Percentiles rank a stretch among this genome's conserved stretches.
Evolutionary conservation across 768 basidiomycete species (phyloP).

Genomic region (Suillus subalutaceus): DNA sequence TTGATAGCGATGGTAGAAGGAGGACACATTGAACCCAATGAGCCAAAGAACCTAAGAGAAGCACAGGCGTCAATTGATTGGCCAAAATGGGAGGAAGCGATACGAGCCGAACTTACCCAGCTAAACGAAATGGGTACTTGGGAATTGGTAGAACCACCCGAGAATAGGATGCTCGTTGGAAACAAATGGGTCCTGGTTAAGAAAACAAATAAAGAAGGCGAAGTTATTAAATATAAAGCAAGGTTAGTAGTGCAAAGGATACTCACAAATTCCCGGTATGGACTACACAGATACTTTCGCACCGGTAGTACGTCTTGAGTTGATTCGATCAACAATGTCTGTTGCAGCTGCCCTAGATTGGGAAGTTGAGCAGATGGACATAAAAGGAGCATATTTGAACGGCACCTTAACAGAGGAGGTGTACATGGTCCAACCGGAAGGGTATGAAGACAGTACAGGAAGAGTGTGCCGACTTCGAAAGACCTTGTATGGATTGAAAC

Average conservation of each 20-base stretch:
- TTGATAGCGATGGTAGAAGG: too few species aligned
- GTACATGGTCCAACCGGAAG: constrained; percentile 35
- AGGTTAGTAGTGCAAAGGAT: constrained; percentile 44
- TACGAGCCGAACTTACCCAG: constrained; percentile 6
- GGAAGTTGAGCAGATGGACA: constrained; percentile 34
- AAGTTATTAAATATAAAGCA: constrained; percentile 31
- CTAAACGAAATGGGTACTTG: constrained; percentile 19
- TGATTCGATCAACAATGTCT: constrained; percentile 27
- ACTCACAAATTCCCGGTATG: constrained; percentile 37
- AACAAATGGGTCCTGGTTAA: constrained; percentile 33
- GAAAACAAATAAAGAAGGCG: constrained; percentile 10
- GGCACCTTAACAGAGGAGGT: constrained; percentile 34
- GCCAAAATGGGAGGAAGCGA: constrained; percentile 11
- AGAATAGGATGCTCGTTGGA: constrained; percentile 24
- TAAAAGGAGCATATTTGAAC: constrained; percentile 34
- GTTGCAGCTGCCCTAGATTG: constrained; percentile 21
- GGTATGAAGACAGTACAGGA: constrained; percentile 19
- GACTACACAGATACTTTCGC: constrained; percentile 40
- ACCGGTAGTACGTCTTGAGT: constrained; percentile 28
- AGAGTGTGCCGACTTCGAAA: constrained; percentile 24
- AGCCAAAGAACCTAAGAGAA: background rate
- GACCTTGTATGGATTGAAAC: constrained; percentile 35
- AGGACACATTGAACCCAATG: background rate
- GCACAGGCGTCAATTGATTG: background rate
- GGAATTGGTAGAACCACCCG: constrained; percentile 27